phyloP scores from a whole-genome alignment of 495 filamentous ascomycete species.

The Trichocladium uniseriatum region DNA sequence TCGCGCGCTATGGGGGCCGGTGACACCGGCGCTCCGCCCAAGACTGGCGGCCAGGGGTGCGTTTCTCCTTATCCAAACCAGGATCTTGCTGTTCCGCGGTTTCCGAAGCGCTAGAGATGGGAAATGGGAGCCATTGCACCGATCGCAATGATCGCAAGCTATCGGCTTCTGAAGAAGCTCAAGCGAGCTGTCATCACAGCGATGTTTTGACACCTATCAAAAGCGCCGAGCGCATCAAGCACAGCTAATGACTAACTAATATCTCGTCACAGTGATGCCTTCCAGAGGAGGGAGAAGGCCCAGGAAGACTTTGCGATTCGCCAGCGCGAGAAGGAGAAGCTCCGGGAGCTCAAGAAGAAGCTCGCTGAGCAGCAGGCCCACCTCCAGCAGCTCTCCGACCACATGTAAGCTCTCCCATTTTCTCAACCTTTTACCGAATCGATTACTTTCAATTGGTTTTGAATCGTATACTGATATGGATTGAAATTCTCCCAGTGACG shows the following conservation, averaged over 20 bases:
- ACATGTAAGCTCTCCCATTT: constrained; percentile 54
- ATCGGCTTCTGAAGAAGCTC: background rate
- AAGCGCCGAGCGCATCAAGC: background rate
- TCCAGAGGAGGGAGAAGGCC: constrained; percentile 83
- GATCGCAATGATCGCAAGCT: background rate
- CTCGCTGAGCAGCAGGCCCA: constrained; percentile 69
- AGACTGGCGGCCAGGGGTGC: constrained; percentile 36
- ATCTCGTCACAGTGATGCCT: constrained; percentile 57
- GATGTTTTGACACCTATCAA: background rate
- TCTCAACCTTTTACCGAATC: background rate
- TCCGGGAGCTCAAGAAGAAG: constrained; percentile 63
- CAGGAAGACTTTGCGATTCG: constrained; percentile 74
- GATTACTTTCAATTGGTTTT: background rate
- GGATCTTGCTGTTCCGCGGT: background rate
- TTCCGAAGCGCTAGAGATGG: too few relatives aligned
- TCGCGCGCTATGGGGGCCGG: constrained; percentile 54
- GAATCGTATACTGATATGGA: background rate
- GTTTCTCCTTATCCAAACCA: constrained; percentile 17
- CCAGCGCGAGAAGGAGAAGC: constrained; percentile 80
- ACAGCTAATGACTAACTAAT: background rate
- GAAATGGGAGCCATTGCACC: background rate
- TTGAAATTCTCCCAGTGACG: constrained; percentile 42
- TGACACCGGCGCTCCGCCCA: constrained; percentile 56
- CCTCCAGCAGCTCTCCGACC: constrained; percentile 70
- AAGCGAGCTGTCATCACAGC: background rate